phyloP scores from a whole-genome alignment of 495 filamentous ascomycete species.

The Talaromyces thailandensis region DNA sequence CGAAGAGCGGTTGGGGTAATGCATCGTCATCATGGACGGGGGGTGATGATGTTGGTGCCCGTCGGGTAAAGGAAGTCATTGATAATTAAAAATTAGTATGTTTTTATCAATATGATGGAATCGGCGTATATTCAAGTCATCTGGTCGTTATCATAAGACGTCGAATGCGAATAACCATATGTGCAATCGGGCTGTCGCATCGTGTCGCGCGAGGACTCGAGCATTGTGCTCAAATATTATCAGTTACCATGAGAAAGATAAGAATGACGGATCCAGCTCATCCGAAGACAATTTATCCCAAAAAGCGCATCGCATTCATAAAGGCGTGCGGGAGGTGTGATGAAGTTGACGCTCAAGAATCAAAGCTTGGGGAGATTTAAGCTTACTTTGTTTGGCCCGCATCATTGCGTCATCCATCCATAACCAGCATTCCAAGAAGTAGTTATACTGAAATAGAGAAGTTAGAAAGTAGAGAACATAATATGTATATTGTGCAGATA shows the following conservation, averaged over 20 bases:
- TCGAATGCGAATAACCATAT: neutral
- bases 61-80: neutral
- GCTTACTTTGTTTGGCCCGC: neutral
- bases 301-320: neutral
- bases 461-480: no score
- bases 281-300: neutral
- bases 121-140: neutral
- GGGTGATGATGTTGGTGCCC: conserved; percentile 4
- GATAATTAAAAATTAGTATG: neutral
- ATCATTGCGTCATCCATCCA: neutral
- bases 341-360: neutral
- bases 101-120: neutral
- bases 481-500: conserved; percentile 1
- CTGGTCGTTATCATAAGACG: neutral
- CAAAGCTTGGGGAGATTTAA: neutral
- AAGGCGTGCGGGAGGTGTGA: neutral
- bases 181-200: neutral
- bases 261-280: neutral
- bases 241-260: neutral
- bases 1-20: neutral
- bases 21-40: neutral
- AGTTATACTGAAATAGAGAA: neutral
- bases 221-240: neutral
- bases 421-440: neutral
- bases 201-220: neutral